These are phyloP conservation scores for Pichia insulana DNA, from an alignment of 805 yeast genomes.

Conservation along the genomic window DNA sequence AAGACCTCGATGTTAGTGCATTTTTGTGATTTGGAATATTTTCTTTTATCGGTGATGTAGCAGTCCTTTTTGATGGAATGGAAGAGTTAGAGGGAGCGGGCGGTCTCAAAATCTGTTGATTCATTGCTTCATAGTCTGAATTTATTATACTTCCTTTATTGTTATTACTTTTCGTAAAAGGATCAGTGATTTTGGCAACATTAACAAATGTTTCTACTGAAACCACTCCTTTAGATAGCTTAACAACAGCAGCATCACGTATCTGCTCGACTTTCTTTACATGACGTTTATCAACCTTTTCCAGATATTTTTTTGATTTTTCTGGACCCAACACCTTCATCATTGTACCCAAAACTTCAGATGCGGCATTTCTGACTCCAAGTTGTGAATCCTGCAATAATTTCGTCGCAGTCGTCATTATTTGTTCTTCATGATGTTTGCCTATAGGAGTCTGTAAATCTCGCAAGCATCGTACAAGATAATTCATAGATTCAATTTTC, in stretches of 20 bases:
- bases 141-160: neutral
- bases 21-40: slow-evolving; percentile 14
- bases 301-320: slow-evolving; percentile 49
- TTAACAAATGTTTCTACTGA: neutral
- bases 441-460: slow-evolving; percentile 42
- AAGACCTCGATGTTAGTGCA: slow-evolving; percentile 22
- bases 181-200: too few species aligned
- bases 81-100: slow-evolving; percentile 9
- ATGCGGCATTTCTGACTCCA: slow-evolving; percentile 69
- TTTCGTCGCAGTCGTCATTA: slow-evolving; percentile 49
- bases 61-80: slow-evolving; percentile 59
- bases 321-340: slow-evolving; percentile 79
- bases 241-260: slow-evolving; percentile 47
- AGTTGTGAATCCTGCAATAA: slow-evolving; percentile 78
- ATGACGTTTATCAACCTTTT: slow-evolving; percentile 66
- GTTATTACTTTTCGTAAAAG: too few species aligned
- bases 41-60: slow-evolving; percentile 58
- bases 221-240: slow-evolving; percentile 7
- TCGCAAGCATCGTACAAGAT: slow-evolving; percentile 53
- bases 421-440: slow-evolving; percentile 43
- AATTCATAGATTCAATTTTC: slow-evolving; percentile 60
- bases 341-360: slow-evolving; percentile 69
- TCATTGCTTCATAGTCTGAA: neutral
- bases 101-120: neutral
- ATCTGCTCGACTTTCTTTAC: slow-evolving; percentile 54